Conservation (phyloP, 192 early-diverging fungal genomes). For the Kickxella alabastrina region DNA sequence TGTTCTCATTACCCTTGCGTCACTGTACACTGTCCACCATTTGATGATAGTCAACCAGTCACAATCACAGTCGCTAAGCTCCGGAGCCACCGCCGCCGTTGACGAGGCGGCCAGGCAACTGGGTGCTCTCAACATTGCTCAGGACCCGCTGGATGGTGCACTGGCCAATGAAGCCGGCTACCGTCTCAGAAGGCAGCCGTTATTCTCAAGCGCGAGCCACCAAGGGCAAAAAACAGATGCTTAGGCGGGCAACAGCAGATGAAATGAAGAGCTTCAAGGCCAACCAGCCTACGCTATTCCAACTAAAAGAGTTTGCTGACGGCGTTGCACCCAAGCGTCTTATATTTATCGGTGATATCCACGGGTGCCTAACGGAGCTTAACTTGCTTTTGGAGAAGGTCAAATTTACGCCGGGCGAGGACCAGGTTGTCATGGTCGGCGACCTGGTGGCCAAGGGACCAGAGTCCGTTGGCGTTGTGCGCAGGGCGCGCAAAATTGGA, state of each 20-base stretch:
- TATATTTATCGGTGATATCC: conserved; percentile 70
- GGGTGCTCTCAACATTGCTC: neutral
- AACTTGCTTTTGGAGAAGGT: conserved; percentile 51
- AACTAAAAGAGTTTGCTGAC: conserved; percentile 1
- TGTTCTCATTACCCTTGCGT: neutral
- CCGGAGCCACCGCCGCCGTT: neutral
- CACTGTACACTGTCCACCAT: neutral
- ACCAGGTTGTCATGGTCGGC: conserved; percentile 63
- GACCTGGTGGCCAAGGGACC: conserved; percentile 66
- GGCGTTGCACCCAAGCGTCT: conserved; percentile 28
- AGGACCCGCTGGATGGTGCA: neutral
- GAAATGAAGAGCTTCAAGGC: conserved; percentile 27
- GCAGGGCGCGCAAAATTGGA: conserved; percentile 44
- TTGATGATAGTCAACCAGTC: neutral
- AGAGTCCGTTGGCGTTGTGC: conserved; percentile 56
- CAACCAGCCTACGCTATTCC: conserved; percentile 9
- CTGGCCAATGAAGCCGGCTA: neutral
- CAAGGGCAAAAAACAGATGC: neutral
- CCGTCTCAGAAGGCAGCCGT: neutral
- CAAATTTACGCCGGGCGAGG: conserved; percentile 27
- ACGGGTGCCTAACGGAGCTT: conserved; percentile 59
- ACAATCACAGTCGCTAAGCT: too few relatives aligned
- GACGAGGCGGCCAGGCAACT: neutral
- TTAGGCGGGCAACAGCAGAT: neutral
- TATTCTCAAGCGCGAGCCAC: neutral